These are phyloP conservation scores for Cutaneotrichosporon curvatum DNA, from an alignment of 1,284 basidiomycete species.

Conservation along the genomic window DNA sequence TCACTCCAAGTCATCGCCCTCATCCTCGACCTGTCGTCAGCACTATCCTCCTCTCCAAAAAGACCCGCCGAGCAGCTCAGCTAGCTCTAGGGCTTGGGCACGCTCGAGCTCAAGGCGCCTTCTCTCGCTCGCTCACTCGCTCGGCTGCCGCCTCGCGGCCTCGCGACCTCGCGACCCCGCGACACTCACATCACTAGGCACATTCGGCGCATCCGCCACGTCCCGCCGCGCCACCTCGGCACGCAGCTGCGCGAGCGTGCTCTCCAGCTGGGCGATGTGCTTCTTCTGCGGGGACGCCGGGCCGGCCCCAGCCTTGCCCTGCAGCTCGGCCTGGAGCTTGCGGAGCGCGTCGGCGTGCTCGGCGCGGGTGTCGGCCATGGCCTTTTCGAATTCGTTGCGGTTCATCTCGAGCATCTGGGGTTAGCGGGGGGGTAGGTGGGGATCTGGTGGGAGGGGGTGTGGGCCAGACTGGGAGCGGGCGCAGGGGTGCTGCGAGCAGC, in stretches of 20 bases:
- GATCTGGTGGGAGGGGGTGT: no score
- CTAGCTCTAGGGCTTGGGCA: no score
- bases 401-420: conserved; percentile 39
- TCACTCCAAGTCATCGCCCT: background rate
- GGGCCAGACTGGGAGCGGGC: no score
- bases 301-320: conserved; percentile 1
- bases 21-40: conserved; percentile 4
- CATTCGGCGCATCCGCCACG: conserved; percentile 2
- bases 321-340: conserved; percentile 2
- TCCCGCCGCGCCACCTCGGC: conserved; percentile 9
- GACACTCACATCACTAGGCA: conserved; percentile 10
- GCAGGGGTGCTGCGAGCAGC: no score
- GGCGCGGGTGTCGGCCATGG: conserved; percentile 10
- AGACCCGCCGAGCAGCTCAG: no score
- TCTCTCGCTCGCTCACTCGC: no score
- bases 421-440: conserved; percentile 2
- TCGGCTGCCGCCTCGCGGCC: no score
- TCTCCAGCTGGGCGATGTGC: conserved; percentile 12
- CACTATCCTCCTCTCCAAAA: background rate
- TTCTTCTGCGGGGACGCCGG: no score
- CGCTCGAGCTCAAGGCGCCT: no score
- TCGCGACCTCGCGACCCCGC: no score
- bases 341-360: conserved; percentile 6
- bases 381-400: conserved; percentile 30
- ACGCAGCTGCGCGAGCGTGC: conserved; percentile 7